A percentile compares a stretch with the other conserved stretches of the same genome.
phyloP scores from a whole-genome alignment of 495 filamentous ascomycete genomes.

The Penicillium pancosmium region DNA sequence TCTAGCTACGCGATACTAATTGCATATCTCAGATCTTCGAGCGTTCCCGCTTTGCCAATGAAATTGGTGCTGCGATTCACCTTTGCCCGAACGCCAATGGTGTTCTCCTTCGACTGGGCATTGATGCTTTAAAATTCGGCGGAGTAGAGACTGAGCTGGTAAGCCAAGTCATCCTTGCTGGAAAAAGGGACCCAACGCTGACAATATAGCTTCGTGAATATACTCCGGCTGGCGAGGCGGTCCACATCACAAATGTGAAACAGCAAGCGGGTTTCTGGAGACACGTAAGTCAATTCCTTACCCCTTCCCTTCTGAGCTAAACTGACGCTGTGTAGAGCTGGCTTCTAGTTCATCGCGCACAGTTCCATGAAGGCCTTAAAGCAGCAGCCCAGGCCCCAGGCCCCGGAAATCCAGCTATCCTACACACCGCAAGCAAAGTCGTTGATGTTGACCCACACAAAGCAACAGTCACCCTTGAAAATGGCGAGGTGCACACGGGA shows the following conservation, averaged over 20 bases:
- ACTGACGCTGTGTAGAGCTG: constrained; percentile 37
- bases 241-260: constrained; percentile 40
- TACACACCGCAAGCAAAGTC: constrained; percentile 49
- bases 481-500: constrained; percentile 39
- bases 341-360: constrained; percentile 54
- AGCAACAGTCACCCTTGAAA: constrained; percentile 44
- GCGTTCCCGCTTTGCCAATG: constrained; percentile 53
- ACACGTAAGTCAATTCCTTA: constrained; percentile 27
- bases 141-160: constrained; percentile 40
- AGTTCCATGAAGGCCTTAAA: constrained; percentile 53
- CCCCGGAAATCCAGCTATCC: constrained; percentile 40
- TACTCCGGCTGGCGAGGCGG: constrained; percentile 31
- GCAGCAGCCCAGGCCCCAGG: constrained; percentile 40
- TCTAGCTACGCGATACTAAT: neutral
- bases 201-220: constrained; percentile 35
- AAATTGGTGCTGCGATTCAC: constrained; percentile 59
- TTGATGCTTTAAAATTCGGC: constrained; percentile 35
- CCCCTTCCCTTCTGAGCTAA: neutral
- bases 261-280: constrained; percentile 38
- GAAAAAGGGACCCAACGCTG: neutral
- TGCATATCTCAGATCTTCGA: constrained; percentile 52
- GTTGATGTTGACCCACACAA: constrained; percentile 44
- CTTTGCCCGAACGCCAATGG: constrained; percentile 57
- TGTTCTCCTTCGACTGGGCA: constrained; percentile 47
- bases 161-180: constrained; percentile 1